Base-by-base conservation (phyloP, 768 basidiomycete species). In the Leccinum boreale region DNA sequence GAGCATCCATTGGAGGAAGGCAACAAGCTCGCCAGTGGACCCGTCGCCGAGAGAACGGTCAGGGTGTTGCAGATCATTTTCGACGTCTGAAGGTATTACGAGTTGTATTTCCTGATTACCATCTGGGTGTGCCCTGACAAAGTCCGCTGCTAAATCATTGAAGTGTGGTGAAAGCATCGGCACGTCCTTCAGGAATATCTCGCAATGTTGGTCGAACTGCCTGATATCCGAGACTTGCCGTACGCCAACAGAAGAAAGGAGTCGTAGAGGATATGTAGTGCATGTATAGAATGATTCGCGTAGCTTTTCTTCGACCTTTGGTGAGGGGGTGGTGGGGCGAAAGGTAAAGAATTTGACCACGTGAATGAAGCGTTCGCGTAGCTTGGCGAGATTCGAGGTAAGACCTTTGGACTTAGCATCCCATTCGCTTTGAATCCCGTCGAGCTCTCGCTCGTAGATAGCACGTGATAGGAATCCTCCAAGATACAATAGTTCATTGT, bases 251-350 rank as follows among this genome's bases (percentile, higher is more conserved):
- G 48, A 50, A 26, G 48, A 50, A 0, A 50, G 28, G 21, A 50
- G 28, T 29, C n/a, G 28, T 29, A 31, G 15, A 31, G 48, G 48
- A n/a, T 0, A 3, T 15, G 9, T 12, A 14, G 79, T 77, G 60
- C 87, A 90, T 0, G 76, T 69, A 70, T 94, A 97, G 74, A 97
- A 97, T 2, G 88, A 84, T 1, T 77, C 73, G 66, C 90, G 86
- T 54, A 95, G 79, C n/a, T 82, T 70, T 14, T 71, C 74, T 0
- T 90, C 85, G 21, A 97, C 90, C 39, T 88, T 81, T 1, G 17
- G 42, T 10, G 42, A 91, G 1, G 95, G 95, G 0, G 94, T 94
- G 47, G 61, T 59, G 29, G 45, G 33, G n/a, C 47, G 17, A 17
- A 62, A 59, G 2, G 55, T 33, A 33, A 62, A 62, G 52, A 62